Conservation (phyloP, 2,329 filamentous ascomycete species). For the Fusarium devonianum region DNA sequence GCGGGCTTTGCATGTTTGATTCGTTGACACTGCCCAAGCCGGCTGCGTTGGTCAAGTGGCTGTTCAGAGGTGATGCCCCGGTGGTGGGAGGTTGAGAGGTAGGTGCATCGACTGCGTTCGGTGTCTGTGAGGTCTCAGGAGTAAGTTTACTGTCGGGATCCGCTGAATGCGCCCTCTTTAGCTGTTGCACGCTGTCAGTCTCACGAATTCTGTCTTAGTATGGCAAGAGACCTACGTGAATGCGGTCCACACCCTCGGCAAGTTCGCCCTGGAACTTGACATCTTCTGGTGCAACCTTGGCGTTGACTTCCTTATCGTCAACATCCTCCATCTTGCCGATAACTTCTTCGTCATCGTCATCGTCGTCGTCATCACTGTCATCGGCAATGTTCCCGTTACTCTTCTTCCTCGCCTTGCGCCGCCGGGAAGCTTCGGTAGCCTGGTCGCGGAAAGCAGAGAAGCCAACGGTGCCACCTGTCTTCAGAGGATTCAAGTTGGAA, state of each 20-base stretch:
- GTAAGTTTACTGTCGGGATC: conserved; percentile 64
- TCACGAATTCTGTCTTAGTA: neutral
- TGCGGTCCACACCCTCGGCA: conserved; percentile 81
- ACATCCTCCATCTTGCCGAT: conserved; percentile 71
- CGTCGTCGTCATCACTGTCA: conserved; percentile 78
- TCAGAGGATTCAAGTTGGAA: conserved; percentile 81
- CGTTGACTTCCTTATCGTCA: conserved; percentile 67
- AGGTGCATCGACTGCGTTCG: conserved; percentile 55
- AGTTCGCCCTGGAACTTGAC: conserved; percentile 76
- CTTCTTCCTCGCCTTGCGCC: conserved; percentile 67
- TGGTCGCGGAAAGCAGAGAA: conserved; percentile 87
- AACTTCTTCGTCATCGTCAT: conserved; percentile 69
- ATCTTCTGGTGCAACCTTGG: conserved; percentile 73
- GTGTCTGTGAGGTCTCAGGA: conserved; percentile 47
- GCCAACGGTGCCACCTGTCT: conserved; percentile 85
- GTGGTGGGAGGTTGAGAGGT: conserved; percentile 28
- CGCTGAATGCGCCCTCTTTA: conserved; percentile 81
- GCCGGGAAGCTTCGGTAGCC: conserved; percentile 61
- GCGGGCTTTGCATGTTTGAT: conserved; percentile 69
- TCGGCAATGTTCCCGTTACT: conserved; percentile 71
- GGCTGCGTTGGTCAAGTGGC: conserved; percentile 16
- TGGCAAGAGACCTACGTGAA: conserved; percentile 66
- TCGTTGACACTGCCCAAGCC: conserved; percentile 44
- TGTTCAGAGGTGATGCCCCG: conserved; percentile 26
- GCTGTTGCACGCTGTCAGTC: conserved; percentile 54